Conservation (phyloP, 2,329 filamentous ascomycete genomes). For the Fusarium sp. region DNA sequence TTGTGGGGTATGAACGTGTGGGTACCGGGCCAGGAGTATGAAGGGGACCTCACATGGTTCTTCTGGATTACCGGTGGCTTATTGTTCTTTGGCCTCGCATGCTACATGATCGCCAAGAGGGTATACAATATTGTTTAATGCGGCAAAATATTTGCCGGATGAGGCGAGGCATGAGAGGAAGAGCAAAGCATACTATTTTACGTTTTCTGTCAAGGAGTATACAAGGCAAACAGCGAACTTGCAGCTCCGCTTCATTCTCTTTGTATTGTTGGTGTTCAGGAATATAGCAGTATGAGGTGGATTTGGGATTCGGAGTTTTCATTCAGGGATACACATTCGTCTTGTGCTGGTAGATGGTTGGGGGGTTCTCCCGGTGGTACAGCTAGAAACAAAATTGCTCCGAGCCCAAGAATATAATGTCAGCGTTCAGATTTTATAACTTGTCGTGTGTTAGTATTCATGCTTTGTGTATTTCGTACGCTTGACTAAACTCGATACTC, state of each 20-base stretch:
- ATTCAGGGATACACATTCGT: conserved; percentile 19
- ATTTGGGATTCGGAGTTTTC: background rate
- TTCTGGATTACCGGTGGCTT: conserved; percentile 79
- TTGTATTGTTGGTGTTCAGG: conserved; percentile 3
- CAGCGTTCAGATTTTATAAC: background rate
- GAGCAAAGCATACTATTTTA: conserved; percentile 3
- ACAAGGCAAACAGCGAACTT: conserved; percentile 26
- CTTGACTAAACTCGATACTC: background rate
- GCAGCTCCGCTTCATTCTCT: conserved; percentile 1
- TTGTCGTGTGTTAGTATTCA: background rate
- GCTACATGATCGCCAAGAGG: conserved; percentile 84
- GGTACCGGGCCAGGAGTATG: conserved; percentile 89
- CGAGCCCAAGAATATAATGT: background rate
- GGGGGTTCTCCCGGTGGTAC: background rate
- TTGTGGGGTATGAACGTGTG: conserved; percentile 99
- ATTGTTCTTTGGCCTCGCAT: conserved; percentile 80
- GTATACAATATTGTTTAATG: conserved; percentile 80
- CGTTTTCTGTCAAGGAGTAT: background rate
- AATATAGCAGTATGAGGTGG: background rate
- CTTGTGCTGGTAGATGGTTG: conserved; percentile 13
- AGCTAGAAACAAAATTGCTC: conserved; percentile 21
- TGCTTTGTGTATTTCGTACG: background rate
- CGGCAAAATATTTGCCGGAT: background rate
- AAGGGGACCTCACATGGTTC: conserved; percentile 81
- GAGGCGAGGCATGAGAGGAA: background rate